Percentiles rank a stretch among this genome's conserved stretches.
Conservation (phyloP, 2,329 filamentous ascomycete genomes). For the Sordariomycetes sp. region DNA sequence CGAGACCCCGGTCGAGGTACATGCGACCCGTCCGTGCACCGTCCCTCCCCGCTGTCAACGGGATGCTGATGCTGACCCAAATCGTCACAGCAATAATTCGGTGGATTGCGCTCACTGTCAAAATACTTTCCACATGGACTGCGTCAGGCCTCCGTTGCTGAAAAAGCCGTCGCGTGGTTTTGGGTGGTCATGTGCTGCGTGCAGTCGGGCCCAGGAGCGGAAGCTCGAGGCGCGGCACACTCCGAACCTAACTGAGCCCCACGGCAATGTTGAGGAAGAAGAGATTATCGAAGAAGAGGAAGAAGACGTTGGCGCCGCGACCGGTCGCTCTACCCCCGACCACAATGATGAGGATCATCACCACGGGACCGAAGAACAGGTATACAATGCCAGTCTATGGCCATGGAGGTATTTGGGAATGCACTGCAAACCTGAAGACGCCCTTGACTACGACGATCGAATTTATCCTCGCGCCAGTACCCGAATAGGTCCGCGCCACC, state of each 20-base stretch:
- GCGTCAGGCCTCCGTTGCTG: slow-evolving; percentile 79
- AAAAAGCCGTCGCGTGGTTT: slow-evolving; percentile 98
- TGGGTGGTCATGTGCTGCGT: slow-evolving; percentile 94
- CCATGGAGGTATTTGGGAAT: slow-evolving; percentile 92
- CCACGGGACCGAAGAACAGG: slow-evolving; percentile 70
- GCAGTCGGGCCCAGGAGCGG: slow-evolving; percentile 89
- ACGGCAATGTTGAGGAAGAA: slow-evolving; percentile 57
- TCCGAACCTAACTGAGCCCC: slow-evolving; percentile 61
- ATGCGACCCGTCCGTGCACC: neutral
- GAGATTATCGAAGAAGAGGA: slow-evolving; percentile 62
- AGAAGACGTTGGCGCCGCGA: slow-evolving; percentile 48
- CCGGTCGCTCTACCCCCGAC: slow-evolving; percentile 55
- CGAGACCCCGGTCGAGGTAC: slow-evolving; percentile 4
- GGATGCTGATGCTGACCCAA: neutral
- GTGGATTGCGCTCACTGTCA: slow-evolving; percentile 94
- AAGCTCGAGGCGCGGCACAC: slow-evolving; percentile 86
- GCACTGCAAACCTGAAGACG: slow-evolving; percentile 92
- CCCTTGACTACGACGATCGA: slow-evolving; percentile 90
- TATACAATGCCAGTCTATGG: slow-evolving; percentile 90
- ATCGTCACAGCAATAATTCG: slow-evolving; percentile 66
- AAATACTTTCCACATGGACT: slow-evolving; percentile 97
- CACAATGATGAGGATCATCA: slow-evolving; percentile 46
- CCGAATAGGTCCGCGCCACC: slow-evolving; percentile 80
- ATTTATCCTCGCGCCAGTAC: slow-evolving; percentile 96
- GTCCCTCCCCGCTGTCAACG: slow-evolving; percentile 4